Conservation (phyloP, 2,329 filamentous ascomycete genomes). For the Claviceps humidiphila region DNA sequence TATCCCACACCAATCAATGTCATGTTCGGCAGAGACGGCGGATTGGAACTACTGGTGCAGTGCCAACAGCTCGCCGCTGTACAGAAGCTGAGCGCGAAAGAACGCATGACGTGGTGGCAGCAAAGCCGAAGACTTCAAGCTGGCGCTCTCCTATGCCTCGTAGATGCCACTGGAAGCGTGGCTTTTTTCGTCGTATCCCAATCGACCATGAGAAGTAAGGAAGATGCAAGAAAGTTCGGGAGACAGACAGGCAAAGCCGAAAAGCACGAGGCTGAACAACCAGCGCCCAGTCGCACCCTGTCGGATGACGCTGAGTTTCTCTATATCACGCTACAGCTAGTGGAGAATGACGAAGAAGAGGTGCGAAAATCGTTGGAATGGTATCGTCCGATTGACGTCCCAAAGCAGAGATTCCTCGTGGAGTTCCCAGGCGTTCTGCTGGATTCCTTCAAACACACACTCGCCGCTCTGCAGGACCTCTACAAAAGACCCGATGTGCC, state of each 20-base stretch:
- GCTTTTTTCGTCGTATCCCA: conserved; percentile 28
- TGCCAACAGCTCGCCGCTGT: conserved; percentile 30
- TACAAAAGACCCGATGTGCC: conserved; percentile 29
- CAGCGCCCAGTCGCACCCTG: conserved; percentile 12
- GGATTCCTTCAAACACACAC: conserved; percentile 42
- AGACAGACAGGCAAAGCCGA: conserved; percentile 8
- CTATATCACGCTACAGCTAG: conserved; percentile 19
- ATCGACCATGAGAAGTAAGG: conserved; percentile 8
- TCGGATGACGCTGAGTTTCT: conserved; percentile 17
- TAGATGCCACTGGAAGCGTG: conserved; percentile 24
- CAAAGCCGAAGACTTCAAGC: conserved; percentile 32
- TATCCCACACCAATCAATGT: conserved; percentile 18
- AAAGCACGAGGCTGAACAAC: conserved; percentile 1
- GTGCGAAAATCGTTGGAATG: conserved; percentile 15
- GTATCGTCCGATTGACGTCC: conserved; percentile 12
- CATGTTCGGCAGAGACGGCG: conserved; percentile 23
- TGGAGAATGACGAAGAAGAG: conserved; percentile 10
- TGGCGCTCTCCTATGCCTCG: conserved; percentile 36
- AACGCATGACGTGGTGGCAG: conserved; percentile 37
- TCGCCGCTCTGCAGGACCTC: conserved; percentile 43
- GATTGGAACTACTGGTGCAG: conserved; percentile 29
- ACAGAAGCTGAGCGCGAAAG: conserved; percentile 8
- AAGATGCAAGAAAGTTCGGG: conserved; percentile 6
- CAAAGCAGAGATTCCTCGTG: conserved; percentile 26
- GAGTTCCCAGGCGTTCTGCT: conserved; percentile 50